Evolutionary conservation across 305 asterid species (phyloP).

Genomic region (Rubia tinctorum): DNA sequence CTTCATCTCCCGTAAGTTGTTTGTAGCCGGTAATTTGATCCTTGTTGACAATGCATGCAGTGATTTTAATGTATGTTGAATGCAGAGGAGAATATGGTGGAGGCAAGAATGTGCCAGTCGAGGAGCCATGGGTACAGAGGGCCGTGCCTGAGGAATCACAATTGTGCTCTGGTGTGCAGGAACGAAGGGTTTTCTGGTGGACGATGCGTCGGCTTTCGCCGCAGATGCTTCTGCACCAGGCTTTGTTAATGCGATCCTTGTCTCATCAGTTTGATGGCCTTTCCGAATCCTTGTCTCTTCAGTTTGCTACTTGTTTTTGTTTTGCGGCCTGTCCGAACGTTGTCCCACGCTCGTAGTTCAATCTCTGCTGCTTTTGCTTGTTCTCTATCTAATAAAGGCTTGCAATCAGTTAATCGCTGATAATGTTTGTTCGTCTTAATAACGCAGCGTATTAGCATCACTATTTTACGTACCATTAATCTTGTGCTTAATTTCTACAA

Average conservation of each 20-base stretch:
- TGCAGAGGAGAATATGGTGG: conserved; percentile 26
- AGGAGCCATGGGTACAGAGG: conserved; percentile 50
- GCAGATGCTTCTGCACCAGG: conserved; percentile 51
- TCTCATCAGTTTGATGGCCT: background rate
- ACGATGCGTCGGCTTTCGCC: conserved; percentile 37
- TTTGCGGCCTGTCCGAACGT: background rate
- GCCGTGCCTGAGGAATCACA: conserved; percentile 29
- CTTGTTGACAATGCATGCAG: background rate
- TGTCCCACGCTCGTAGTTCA: too few relatives aligned
- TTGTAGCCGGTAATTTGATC: too few relatives aligned
- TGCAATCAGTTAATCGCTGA: background rate
- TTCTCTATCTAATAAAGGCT: background rate
- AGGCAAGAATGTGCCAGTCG: conserved; percentile 43
- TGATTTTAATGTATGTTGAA: too few relatives aligned
- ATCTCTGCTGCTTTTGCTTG: background rate
- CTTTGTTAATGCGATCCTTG: conserved; percentile 21
- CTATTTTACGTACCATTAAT: background rate
- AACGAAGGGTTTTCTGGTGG: conserved; percentile 54
- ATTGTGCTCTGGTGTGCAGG: conserved; percentile 48
- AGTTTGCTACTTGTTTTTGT: background rate
- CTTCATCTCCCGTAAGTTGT: conserved; percentile 20
- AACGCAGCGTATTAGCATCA: background rate
- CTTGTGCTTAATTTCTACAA: too few relatives aligned
- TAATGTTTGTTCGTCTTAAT: background rate
- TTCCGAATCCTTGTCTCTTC: background rate